phyloP scores from a whole-genome alignment of 768 basidiomycete genomes.

The Leccinellum albellum region DNA sequence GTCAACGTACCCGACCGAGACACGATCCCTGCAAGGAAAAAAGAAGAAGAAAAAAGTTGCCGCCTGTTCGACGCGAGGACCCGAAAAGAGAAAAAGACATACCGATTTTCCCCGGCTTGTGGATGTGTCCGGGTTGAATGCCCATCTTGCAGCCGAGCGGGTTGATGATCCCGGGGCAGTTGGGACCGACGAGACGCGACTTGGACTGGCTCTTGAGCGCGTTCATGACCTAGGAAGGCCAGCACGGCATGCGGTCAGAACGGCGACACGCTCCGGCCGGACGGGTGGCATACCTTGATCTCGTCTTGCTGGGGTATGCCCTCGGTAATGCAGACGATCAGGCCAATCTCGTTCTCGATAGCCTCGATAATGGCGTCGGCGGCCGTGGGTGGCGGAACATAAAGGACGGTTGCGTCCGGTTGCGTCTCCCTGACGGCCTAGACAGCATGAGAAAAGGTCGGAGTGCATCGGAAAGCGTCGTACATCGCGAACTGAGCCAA shows the following conservation, averaged over 20 bases:
- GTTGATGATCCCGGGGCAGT: conserved; percentile 98
- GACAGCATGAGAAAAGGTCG: conserved; percentile 1
- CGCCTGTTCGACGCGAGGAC: neutral
- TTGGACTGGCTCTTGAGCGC: conserved; percentile 92
- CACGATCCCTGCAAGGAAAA: conserved; percentile 64
- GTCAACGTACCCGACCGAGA: conserved; percentile 95
- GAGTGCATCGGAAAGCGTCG: conserved; percentile 8
- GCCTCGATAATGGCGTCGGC: conserved; percentile 98
- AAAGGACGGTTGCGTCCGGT: conserved; percentile 94
- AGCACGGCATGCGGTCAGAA: neutral
- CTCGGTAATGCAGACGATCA: conserved; percentile 98
- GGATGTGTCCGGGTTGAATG: conserved; percentile 97
- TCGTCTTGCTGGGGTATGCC: conserved; percentile 98
- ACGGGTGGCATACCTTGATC: conserved; percentile 59
- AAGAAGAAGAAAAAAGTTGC: neutral
- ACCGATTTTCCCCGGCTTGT: conserved; percentile 96
- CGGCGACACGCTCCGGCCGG: neutral
- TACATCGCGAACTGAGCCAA: conserved; percentile 88
- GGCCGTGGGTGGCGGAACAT: conserved; percentile 94
- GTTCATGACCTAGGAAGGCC: conserved; percentile 67
- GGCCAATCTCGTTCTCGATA: conserved; percentile 94
- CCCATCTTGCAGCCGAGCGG: conserved; percentile 99
- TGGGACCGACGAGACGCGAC: conserved; percentile 95
- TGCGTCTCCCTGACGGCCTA: conserved; percentile 83
- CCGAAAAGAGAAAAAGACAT: conserved; percentile 16